phyloP scores from a whole-genome alignment of 1,139 yeast genomes.

The Candida buenavistaensis region DNA sequence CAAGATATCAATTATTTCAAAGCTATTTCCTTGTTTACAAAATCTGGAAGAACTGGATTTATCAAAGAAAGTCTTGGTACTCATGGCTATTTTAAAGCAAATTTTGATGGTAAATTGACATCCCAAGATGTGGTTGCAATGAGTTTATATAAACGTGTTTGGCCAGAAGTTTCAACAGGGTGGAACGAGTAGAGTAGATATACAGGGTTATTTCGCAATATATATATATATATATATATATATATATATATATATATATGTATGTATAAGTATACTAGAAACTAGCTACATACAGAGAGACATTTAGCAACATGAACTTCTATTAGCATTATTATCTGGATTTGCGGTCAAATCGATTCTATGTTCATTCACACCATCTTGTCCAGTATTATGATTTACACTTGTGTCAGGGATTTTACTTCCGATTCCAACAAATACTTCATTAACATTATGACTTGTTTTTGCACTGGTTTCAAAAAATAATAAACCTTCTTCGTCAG shows the following conservation, averaged over 20 bases:
- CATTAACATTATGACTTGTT: constrained; percentile 79
- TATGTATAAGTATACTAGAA: too few species aligned
- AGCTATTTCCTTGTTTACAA: constrained; percentile 89
- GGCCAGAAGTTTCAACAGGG: constrained; percentile 62
- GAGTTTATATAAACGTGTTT: constrained; percentile 90
- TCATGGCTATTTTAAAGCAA: constrained; percentile 96
- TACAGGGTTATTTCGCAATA: too few species aligned
- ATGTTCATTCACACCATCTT: constrained; percentile 19
- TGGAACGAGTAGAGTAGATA: too few species aligned
- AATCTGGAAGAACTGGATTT: constrained; percentile 88
- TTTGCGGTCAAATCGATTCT: constrained; percentile 25
- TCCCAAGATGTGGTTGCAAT: constrained; percentile 94
- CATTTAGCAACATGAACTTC: constrained; percentile 6
- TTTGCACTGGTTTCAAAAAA: constrained; percentile 95
- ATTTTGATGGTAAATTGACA: constrained; percentile 85
- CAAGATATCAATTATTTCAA: constrained; percentile 90
- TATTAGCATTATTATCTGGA: constrained; percentile 3
- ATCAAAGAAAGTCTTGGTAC: constrained; percentile 96
- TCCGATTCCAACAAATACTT: constrained; percentile 82
- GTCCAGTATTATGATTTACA: constrained; percentile 6
- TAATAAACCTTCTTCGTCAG: constrained; percentile 71
- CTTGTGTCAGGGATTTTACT: constrained; percentile 64
- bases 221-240: too few species aligned
- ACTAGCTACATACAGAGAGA: too few species aligned
- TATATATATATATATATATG: too few species aligned